Percentiles rank a stretch among this genome's conserved stretches.
These are phyloP conservation scores for Zalerion maritima DNA, from an alignment of 495 filamentous ascomycete species.

Conservation along the genomic window DNA sequence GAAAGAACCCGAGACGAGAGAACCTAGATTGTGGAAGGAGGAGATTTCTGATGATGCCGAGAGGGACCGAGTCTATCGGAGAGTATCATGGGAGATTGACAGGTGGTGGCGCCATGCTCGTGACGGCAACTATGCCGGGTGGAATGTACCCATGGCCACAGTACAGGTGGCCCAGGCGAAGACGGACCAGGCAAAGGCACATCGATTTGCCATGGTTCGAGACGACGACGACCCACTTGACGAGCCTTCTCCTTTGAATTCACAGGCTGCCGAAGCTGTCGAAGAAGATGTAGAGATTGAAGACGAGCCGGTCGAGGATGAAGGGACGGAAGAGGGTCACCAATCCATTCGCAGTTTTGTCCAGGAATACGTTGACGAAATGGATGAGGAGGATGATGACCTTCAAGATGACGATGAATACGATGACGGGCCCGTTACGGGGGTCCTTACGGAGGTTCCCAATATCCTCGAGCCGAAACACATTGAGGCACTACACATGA, in stretches of 20 bases:
- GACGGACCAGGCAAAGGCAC: constrained; percentile 32
- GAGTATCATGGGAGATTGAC: constrained; percentile 42
- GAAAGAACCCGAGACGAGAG: constrained; percentile 17
- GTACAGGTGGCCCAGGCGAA: constrained; percentile 35
- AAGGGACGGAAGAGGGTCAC: constrained; percentile 33
- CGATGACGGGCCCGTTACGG: constrained; percentile 71
- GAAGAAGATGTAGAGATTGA: constrained; percentile 4
- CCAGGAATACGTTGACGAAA: constrained; percentile 30
- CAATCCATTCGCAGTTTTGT: constrained; percentile 22
- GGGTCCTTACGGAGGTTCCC: constrained; percentile 82
- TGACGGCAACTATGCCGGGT: constrained; percentile 37
- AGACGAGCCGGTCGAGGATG: constrained; percentile 24
- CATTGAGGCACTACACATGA: constrained; percentile 90
- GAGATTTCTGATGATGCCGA: constrained; percentile 32
- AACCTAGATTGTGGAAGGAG: constrained; percentile 26
- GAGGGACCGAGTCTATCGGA: constrained; percentile 35
- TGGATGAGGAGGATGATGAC: constrained; percentile 62
- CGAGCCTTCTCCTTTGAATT: too few species aligned
- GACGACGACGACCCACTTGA: constrained; percentile 16
- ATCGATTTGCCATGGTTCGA: constrained; percentile 28
- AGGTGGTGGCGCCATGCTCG: constrained; percentile 40
- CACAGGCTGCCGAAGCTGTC: constrained; percentile 10
- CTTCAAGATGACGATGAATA: constrained; percentile 68
- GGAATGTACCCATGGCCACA: constrained; percentile 35
- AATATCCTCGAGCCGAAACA: constrained; percentile 83